Base-by-base conservation (phyloP, 257 asterid genomes). In the Fraxinus americana region DNA sequence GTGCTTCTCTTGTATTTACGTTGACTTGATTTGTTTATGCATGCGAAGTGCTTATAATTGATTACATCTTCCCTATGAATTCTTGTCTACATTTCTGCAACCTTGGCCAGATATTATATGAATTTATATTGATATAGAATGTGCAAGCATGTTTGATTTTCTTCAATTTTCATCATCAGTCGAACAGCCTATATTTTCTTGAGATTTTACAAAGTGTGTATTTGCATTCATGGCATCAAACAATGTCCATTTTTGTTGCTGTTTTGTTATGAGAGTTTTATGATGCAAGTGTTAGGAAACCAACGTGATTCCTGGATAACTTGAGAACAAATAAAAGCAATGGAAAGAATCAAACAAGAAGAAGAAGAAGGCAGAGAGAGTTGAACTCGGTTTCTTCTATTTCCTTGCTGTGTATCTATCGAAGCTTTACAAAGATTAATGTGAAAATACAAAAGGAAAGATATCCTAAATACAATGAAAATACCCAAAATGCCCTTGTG, bases 41-140 rank as follows among this genome's bases (percentile, higher is more conserved):
- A 70, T 70, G 16, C 25, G 13, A 19, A 29, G 21, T 82, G 25
- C 10, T 63, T n/a, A 48, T 30, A 17, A 72, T 43, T 80, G 59
- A 27, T 65, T 75, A 43, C 23, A 54, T 39, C 61, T 50, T 30
- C 38, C 75, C 70, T 17, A 41, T 52, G 35, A 57, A 45, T 38
- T 80, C 23, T 39, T 12, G 57, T 29, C 66, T 43, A 48, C 16
- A 16, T 50, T 74, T 21, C 34, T 23, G 19, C 73, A 48, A 21
- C 50, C 57, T 12, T 45, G 66, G 52, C 61, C 4, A 17, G 4
- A 21, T 39, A 67, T 19, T 17, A 23, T 10, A 25, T 27, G 2
- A 19, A 57, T 21, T 6, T 63, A 23, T 5, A 32, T 63, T 25
- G 35, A 10, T 23, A 23, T 25, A 63, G 35, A 12, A 63, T 8